A percentile compares a stretch with the other conserved stretches of the same genome.
Evolutionary conservation across 2,329 filamentous ascomycete species (phyloP).

Genomic region (Paracorniculantispora psalliotae): DNA sequence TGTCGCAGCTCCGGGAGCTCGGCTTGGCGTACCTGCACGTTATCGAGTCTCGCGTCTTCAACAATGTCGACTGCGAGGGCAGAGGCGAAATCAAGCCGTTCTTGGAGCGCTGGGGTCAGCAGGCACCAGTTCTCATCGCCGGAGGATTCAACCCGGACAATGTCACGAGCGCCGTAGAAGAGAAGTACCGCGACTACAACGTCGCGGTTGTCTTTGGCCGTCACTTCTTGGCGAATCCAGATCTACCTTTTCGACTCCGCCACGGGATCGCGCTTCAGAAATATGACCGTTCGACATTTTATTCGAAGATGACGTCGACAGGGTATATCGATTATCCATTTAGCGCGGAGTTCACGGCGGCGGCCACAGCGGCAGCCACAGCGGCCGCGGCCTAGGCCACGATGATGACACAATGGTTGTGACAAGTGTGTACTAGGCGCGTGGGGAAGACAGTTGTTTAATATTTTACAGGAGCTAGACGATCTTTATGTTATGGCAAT

Average conservation of each 20-base stretch:
- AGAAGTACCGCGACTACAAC: conserved; percentile 19
- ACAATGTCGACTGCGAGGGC: conserved; percentile 26
- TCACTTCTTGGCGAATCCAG: conserved; percentile 26
- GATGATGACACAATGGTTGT: too few species aligned
- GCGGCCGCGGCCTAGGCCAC: too few species aligned
- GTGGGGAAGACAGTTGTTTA: too few species aligned
- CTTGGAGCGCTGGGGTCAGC: background rate
- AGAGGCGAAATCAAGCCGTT: background rate
- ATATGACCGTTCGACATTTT: conserved; percentile 25
- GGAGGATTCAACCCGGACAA: conserved; percentile 23
- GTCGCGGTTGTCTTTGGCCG: conserved; percentile 23
- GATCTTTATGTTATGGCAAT: too few species aligned
- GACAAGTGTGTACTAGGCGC: too few species aligned
- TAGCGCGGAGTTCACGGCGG: background rate
- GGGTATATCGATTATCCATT: conserved; percentile 16
- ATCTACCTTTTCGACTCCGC: conserved; percentile 25
- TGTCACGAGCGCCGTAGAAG: conserved; percentile 17
- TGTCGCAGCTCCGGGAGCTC: conserved; percentile 22
- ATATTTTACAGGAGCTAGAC: too few species aligned
- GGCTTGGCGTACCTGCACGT: conserved; percentile 24
- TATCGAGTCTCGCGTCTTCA: conserved; percentile 20
- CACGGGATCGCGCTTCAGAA: conserved; percentile 20
- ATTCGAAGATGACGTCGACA: conserved; percentile 18
- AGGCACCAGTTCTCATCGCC: conserved; percentile 23
- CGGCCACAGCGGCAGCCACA: background rate